These are phyloP conservation scores for Talaromyces piceae DNA, from an alignment of 2,329 filamentous ascomycete species.

Conservation along the genomic window DNA sequence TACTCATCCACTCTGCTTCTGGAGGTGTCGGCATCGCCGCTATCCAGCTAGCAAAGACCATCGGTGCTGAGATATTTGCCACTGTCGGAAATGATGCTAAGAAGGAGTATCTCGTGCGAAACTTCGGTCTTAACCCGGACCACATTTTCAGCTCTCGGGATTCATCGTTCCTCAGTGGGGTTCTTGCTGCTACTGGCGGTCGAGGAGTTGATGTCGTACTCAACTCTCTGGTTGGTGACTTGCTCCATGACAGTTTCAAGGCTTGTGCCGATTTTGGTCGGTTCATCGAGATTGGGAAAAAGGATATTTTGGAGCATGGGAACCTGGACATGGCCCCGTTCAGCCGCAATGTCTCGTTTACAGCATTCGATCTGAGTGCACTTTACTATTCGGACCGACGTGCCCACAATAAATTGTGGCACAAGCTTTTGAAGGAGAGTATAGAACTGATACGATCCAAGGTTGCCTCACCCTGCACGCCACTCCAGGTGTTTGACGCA, in stretches of 20 bases:
- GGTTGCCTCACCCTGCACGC: too few species aligned
- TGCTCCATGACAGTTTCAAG: neutral
- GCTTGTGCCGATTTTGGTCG: neutral
- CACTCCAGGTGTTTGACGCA: too few species aligned
- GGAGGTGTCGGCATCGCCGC: slow-evolving; percentile 7
- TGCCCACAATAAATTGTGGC: too few species aligned
- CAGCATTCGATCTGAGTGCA: too few species aligned
- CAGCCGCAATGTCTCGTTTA: too few species aligned
- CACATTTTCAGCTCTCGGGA: neutral
- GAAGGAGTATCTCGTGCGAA: neutral
- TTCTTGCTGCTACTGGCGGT: neutral
- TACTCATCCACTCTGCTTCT: slow-evolving; percentile 12
- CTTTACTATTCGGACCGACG: too few species aligned
- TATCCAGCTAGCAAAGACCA: neutral
- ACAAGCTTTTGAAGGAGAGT: too few species aligned
- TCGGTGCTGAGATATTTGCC: neutral
- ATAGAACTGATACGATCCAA: too few species aligned
- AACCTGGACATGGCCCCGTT: neutral
- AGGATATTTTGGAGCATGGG: neutral
- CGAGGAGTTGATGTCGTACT: neutral
- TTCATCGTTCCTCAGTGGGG: too few species aligned
- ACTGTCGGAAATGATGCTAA: neutral
- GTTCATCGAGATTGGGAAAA: neutral
- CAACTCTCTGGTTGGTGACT: neutral
- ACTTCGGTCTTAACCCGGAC: neutral